Evolutionary conservation across 305 asterid genomes (phyloP), one percentile per base, ranked within the genome.

Genomic region (Ilex paraguariensis): DNA sequence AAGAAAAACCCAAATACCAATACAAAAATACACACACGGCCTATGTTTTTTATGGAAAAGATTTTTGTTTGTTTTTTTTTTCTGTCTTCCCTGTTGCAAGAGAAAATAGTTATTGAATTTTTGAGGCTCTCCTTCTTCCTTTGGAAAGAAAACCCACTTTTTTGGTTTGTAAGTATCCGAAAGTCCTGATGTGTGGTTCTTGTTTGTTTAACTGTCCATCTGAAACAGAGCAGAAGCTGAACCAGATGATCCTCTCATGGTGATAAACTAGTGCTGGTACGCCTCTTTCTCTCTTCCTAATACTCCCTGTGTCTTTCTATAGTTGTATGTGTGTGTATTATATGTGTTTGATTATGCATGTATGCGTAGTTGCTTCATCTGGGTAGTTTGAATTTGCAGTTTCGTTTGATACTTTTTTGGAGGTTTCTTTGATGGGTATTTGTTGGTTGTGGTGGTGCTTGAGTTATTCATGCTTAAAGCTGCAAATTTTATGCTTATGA

Each of bases 101-200:
- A 53, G 49, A 63, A 65, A 42, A 39, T 48, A 54, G n/a, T 46
- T 50, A 71, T 21, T 58, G 32, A 60, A 73, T 64, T 63, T 79
- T 74, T 71, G 78, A 76, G 82, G 82, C 60, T 77, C 76, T 65
- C 76, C 78, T 75, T 71, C 62, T 63, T 54, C 73, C 74, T 58
- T 55, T 33, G 66, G 40, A 61, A 51, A 80, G 42, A 70, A 70
- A 71, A 69, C 73, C 66, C 55, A 58, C 59, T 59, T 13, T 60
- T 46, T 40, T 56, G 69, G 63, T 75, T 74, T 36, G 66, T 67
- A 77, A 68, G 71, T 63, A 68, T 77, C 70, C 45, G 62, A 4
- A 36, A 36, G 42, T 36, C 9, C 42, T 36, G 42, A 36, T 36
- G 77, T 77, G 88, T 83, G 88, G 88, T 75, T 68, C 77, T 66